Evolutionary conservation across 2,329 filamentous ascomycete species (phyloP), one percentile per base, ranked within the genome.

Genomic region (Nemania sp.): DNA sequence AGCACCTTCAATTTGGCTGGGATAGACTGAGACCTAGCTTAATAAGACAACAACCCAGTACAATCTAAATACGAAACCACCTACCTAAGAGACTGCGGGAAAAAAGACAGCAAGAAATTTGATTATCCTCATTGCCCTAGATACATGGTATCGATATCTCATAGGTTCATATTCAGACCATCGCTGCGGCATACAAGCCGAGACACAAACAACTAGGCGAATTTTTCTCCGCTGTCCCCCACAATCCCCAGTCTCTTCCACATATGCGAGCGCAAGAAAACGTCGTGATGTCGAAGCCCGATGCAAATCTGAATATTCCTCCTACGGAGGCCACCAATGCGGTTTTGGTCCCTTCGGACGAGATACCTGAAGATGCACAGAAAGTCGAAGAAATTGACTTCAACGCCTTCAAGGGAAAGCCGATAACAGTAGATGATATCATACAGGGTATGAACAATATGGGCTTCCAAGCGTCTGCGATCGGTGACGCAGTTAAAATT

Each of bases 381-480:
- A 83, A 90, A 69, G 93, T 99, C 30, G 83, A 89, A 69, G 94
- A 96, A 65, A 82, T 97, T 57, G 93, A 99, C 70, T 99, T 97
- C 75, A 88, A 97, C 75, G 80, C 88, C 47, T 83, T 91, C 72
- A 86, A 84, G 54, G 80, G 84, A 31, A 81, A 82, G 51, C 83
- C 87, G 58, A 88, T 97, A 67, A 95, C 91, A 0, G 92, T 90
- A 47, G 88, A 91, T 28, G 90, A 97, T 69, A 80, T 99, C 61
- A 81, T 94, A 20, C 78, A 85, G 50, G 86, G 87, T 56, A 94
- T 97, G 86, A 82, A 82, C 49, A 80, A 86, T 72, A 97, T 96
- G 88, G 94, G 89, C 14, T 91, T 91, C 65, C 89, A 92, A 71
- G 88, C 87, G 23, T 88, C 82, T 52, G 82, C 86, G 1, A 80